Conservation (phyloP, 1,284 basidiomycete species). For the Pseudozyma sp. region DNA sequence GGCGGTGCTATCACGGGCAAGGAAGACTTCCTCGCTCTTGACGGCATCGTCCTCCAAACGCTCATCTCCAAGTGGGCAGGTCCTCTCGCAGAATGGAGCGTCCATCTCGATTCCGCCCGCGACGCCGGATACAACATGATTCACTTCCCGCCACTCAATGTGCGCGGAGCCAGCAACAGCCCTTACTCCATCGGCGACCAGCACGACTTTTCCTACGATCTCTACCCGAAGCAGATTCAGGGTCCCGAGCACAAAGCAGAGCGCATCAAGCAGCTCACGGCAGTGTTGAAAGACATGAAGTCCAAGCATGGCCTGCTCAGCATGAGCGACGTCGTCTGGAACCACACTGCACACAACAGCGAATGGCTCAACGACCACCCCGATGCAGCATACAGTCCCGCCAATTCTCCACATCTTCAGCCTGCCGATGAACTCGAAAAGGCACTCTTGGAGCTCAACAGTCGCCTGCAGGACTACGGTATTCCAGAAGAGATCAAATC, state of each 20-base stretch:
- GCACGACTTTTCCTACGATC: constrained; percentile 56
- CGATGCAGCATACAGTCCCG: constrained; percentile 60
- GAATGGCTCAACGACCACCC: constrained; percentile 64
- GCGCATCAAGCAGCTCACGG: constrained; percentile 43
- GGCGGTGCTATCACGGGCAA: constrained; percentile 40
- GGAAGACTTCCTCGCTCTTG: constrained; percentile 47
- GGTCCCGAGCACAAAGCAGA: constrained; percentile 35
- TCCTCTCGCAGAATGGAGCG: constrained; percentile 53
- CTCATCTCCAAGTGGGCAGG: constrained; percentile 67
- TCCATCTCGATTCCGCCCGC: constrained; percentile 58
- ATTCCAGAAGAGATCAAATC: constrained; percentile 52
- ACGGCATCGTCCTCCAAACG: constrained; percentile 59
- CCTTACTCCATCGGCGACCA: constrained; percentile 64
- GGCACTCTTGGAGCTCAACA: constrained; percentile 51
- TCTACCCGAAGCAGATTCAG: constrained; percentile 47
- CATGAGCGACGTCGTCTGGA: constrained; percentile 64
- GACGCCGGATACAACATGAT: constrained; percentile 66
- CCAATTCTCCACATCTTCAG: constrained; percentile 62
- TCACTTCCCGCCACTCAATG: constrained; percentile 63
- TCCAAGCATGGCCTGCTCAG: constrained; percentile 59
- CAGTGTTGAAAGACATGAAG: constrained; percentile 44
- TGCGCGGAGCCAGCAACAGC: constrained; percentile 57
- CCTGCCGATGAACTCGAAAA: constrained; percentile 63
- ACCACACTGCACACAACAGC: constrained; percentile 61
- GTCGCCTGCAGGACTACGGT: constrained; percentile 28